phyloP scores from a whole-genome alignment of 768 basidiomycete species.

The Leucocoprinus birnbaumii region DNA sequence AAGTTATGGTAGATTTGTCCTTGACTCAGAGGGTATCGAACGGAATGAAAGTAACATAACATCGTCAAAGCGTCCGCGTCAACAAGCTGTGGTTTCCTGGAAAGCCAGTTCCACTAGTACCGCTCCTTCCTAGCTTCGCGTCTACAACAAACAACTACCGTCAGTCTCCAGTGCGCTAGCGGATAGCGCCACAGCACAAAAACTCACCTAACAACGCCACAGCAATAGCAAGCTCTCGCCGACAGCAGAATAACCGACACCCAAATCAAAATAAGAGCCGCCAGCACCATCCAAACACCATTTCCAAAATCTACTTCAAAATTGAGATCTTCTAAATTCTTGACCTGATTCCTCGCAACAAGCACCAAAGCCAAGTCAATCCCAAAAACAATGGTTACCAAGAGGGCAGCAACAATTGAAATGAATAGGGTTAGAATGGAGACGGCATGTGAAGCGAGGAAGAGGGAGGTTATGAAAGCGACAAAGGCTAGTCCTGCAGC shows the following conservation, averaged over 20 bases:
- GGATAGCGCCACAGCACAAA: no score
- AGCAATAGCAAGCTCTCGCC: constrained; percentile 64
- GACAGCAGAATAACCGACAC: constrained; percentile 57
- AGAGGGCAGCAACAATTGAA: constrained; percentile 52
- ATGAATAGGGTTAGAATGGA: constrained; percentile 59
- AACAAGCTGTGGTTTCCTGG: neutral
- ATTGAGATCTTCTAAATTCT: constrained; percentile 31
- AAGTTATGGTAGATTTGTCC: no score
- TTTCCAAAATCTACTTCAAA: constrained; percentile 60
- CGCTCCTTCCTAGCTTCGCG: neutral
- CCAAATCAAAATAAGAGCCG: constrained; percentile 55
- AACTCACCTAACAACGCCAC: constrained; percentile 31
- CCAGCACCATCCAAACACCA: constrained; percentile 71
- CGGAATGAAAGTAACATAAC: neutral
- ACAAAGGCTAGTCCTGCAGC: constrained; percentile 57
- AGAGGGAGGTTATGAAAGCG: constrained; percentile 50
- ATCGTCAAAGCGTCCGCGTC: constrained; percentile 2
- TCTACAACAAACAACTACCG: neutral
- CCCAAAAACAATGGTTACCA: constrained; percentile 53
- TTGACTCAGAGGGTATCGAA: neutral
- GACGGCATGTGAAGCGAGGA: constrained; percentile 52
- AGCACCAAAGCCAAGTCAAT: constrained; percentile 63
- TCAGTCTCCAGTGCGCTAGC: neutral
- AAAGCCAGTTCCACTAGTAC: neutral
- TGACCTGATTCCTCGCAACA: constrained; percentile 43